Percentiles rank a stretch among this genome's conserved stretches.
Evolutionary conservation across 2,329 filamentous ascomycete genomes (phyloP).

Genomic region (Hypoxylon rubiginosum): DNA sequence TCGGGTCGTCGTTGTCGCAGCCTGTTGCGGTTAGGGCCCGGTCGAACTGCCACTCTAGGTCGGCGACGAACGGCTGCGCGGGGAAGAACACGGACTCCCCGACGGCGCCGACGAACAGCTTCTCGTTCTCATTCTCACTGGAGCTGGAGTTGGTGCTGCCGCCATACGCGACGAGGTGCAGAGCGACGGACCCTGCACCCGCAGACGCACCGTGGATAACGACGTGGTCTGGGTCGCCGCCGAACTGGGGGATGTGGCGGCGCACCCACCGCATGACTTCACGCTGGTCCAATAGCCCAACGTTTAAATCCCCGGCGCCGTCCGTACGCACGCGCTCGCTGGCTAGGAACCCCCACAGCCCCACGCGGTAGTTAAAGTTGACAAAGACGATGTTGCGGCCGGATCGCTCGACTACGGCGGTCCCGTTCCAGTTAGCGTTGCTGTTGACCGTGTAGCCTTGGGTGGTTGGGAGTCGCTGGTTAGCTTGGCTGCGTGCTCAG

Average conservation of each 20-base stretch:
- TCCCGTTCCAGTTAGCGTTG: conserved; percentile 67
- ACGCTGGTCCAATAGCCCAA: conserved; percentile 73
- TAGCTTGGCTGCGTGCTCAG: background rate
- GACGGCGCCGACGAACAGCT: conserved; percentile 62
- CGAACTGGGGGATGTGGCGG: conserved; percentile 69
- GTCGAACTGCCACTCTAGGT: conserved; percentile 64
- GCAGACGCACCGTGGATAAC: conserved; percentile 73
- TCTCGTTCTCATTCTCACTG: conserved; percentile 50
- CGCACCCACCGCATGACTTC: conserved; percentile 72
- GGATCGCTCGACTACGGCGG: conserved; percentile 60
- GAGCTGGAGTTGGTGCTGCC: background rate
- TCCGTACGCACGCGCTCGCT: conserved; percentile 66
- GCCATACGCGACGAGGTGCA: conserved; percentile 53
- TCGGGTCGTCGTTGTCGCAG: conserved; percentile 54
- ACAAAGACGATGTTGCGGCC: conserved; percentile 66
- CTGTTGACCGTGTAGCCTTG: conserved; percentile 61
- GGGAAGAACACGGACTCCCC: conserved; percentile 65
- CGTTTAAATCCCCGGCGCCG: conserved; percentile 68
- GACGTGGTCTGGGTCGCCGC: conserved; percentile 70
- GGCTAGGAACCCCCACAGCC: conserved; percentile 72
- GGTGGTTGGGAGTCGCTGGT: background rate
- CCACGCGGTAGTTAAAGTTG: conserved; percentile 74
- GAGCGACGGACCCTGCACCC: conserved; percentile 69
- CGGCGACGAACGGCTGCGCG: conserved; percentile 58
- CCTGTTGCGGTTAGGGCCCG: conserved; percentile 53